Evolutionary conservation across 2,329 filamentous ascomycete genomes (phyloP).

Genomic region (Ceratocystis smalleyi): DNA sequence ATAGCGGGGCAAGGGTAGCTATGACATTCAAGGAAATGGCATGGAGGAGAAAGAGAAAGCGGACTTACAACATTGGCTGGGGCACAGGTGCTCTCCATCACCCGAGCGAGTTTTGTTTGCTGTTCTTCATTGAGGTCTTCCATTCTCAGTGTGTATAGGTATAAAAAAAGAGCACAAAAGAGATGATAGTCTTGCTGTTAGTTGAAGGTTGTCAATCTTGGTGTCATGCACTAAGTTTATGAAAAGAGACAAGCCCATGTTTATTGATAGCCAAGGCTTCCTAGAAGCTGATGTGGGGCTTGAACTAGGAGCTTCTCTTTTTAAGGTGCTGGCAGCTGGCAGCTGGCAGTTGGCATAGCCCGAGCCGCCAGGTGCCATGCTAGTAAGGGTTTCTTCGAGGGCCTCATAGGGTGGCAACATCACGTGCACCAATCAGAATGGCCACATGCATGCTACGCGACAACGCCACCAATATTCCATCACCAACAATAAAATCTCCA

Average conservation of each 20-base stretch:
- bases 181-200: not conserved
- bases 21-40: not conserved
- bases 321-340: not conserved
- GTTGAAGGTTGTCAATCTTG: not conserved
- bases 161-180: not conserved
- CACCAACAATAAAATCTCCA: not conserved
- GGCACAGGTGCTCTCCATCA: conserved; percentile 9
- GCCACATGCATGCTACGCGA: no score
- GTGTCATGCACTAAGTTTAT: not conserved
- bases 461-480: not conserved
- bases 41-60: no score
- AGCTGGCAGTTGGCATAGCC: not conserved
- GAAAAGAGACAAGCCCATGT: not conserved
- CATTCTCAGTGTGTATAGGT: not conserved
- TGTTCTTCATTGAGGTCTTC: not conserved
- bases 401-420: no score
- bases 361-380: not conserved
- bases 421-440: no score
- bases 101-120: conserved; percentile 9
- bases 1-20: not conserved
- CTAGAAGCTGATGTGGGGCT: conserved; percentile 14
- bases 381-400: not conserved
- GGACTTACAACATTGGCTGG: not conserved
- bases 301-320: not conserved
- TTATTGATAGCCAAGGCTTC: conserved; percentile 1